Conservation (phyloP, 192 early-diverging fungal genomes). For the Backusella macrospora region DNA sequence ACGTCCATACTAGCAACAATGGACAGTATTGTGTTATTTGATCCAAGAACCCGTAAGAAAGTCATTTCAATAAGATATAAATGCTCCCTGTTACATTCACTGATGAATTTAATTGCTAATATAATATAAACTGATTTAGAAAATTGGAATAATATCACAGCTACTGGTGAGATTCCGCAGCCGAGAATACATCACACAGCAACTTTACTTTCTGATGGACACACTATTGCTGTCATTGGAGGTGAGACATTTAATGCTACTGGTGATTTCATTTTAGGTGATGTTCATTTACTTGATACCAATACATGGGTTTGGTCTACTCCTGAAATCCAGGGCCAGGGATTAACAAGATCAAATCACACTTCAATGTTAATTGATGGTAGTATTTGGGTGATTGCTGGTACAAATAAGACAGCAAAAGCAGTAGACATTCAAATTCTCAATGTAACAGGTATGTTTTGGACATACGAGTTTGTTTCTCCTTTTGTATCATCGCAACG, state of each 20-base stretch:
- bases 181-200: conserved; percentile 23
- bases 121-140: not conserved
- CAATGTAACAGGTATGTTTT: conserved; percentile 6
- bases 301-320: conserved; percentile 15
- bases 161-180: conserved; percentile 16
- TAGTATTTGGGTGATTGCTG: conserved; percentile 17
- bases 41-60: conserved; percentile 20
- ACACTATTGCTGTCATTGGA: conserved; percentile 15
- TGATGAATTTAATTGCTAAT: not conserved
- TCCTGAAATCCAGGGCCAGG: not conserved
- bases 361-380: conserved; percentile 7
- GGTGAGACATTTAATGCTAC: conserved; percentile 15
- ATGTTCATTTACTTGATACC: conserved; percentile 24
- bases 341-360: conserved; percentile 19
- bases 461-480: not conserved
- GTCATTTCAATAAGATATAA: not conserved
- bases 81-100: not conserved
- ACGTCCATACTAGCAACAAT: not conserved
- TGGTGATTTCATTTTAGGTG: conserved; percentile 7
- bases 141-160: conserved; percentile 16
- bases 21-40: conserved; percentile 9
- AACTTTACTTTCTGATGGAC: conserved; percentile 16
- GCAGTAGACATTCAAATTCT: conserved; percentile 27
- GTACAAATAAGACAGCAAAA: conserved; percentile 15
- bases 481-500: not conserved